Base-by-base conservation (phyloP, 768 basidiomycete species). In the Jaapia argillacea region DNA sequence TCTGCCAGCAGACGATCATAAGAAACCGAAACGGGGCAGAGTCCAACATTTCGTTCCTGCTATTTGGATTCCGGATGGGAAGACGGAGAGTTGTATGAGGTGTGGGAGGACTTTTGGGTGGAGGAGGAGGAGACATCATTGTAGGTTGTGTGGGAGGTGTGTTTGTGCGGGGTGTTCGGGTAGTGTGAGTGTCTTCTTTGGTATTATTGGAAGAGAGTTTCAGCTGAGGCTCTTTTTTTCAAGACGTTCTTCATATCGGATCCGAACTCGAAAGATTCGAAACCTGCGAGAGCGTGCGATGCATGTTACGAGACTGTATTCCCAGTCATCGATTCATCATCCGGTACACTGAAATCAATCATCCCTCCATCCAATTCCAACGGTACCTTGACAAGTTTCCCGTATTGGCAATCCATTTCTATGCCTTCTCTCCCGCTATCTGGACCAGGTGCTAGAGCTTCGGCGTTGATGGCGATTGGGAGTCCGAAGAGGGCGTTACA, bases 41-140 rank as follows among this genome's bases (percentile, higher is more conserved):
- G 81, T 85, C 43, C 85, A 85, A 36, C 78, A 85, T 59, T 94
- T 90, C 67, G 77, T 90, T 1, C 91, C 92, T 4, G 85, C 92
- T 0, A 75, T 94, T 21, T 96, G 92, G 92, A 81, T 93, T 24
- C 89, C 92, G 0, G 89, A 96, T 55, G 74, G 77, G 46, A 85
- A 75, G 58, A 81, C 86, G n/a, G 74, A 75, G 43, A 68, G 71
- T 18, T 96, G 92, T 57, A 91, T 90, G 89, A 70, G 85, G 6
- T 96, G 92, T 54, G 77, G 77, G 4, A 65, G 74, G 33, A 56
- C 71, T 36, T 93, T 92, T 60, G 81, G 84, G 5, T 85, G 85
- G 78, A 61, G 81, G 54, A 69, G 86, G 51, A 64, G 89, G 51
- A 68, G 88, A 45, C 89, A 93, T 57, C 89, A 93, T 55, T 93